phyloP scores from a whole-genome alignment of 2,329 filamentous ascomycete genomes.

The Aspergillus costaricaensis region DNA sequence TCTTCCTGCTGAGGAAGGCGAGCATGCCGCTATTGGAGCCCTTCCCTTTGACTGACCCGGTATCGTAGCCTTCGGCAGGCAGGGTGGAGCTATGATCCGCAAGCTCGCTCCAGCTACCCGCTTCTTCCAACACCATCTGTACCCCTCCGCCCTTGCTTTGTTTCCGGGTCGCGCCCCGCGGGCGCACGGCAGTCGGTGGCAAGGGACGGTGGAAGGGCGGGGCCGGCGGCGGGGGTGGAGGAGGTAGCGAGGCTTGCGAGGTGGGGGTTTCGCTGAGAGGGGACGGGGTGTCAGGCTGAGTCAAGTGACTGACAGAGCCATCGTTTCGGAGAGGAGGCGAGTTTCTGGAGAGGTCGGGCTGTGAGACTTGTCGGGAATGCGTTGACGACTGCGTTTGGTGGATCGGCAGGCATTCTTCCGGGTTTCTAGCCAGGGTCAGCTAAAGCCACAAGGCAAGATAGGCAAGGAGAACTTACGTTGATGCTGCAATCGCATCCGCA shows the following conservation, averaged over 20 bases:
- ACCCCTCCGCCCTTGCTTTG: constrained; percentile 80
- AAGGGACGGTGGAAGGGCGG: constrained; percentile 45
- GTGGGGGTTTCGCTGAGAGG: constrained; percentile 29
- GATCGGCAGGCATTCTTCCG: constrained; percentile 40
- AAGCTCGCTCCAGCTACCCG: constrained; percentile 87
- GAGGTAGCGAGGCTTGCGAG: constrained; percentile 26
- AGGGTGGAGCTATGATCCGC: constrained; percentile 80
- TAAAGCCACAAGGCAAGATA: not conserved
- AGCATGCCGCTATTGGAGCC: constrained; percentile 72
- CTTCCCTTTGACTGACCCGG: constrained; percentile 48
- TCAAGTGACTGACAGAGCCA: constrained; percentile 29
- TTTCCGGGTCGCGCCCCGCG: constrained; percentile 66
- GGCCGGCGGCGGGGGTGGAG: constrained; percentile 31
- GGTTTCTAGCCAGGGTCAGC: constrained; percentile 32
- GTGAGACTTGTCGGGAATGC: constrained; percentile 41
- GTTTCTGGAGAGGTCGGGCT: constrained; percentile 35
- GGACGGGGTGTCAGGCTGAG: constrained; percentile 30
- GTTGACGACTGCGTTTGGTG: constrained; percentile 17
- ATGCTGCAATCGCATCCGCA: constrained; percentile 44
- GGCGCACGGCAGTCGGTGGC: constrained; percentile 47
- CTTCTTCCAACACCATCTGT: constrained; percentile 86
- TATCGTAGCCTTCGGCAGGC: constrained; percentile 62
- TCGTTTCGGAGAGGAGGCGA: constrained; percentile 36
- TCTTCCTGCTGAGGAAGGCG: constrained; percentile 85
- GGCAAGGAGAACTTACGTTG: constrained; percentile 29